Evolutionary conservation across 495 filamentous ascomycete genomes (phyloP).

Genomic region (Xylaria castorea): DNA sequence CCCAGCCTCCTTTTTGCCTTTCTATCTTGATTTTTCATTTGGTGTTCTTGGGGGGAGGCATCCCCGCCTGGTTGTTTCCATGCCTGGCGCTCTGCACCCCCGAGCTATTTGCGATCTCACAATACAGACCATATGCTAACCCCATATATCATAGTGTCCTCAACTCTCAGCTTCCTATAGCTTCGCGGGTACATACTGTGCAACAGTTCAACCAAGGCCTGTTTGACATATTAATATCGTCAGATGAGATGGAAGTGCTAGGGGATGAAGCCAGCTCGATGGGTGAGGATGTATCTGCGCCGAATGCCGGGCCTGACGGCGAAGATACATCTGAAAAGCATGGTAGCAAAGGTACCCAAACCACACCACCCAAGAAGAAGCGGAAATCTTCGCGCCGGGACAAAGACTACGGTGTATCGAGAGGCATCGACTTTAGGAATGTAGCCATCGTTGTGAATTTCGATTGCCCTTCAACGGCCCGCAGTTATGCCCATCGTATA

Average conservation of each 20-base stretch:
- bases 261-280: conserved; percentile 62
- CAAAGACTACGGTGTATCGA: conserved; percentile 89
- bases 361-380: conserved; percentile 59
- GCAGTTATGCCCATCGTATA: conserved; percentile 89
- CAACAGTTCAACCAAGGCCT: conserved; percentile 96
- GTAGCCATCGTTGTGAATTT: conserved; percentile 96
- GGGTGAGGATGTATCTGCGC: conserved; percentile 28
- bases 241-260: conserved; percentile 88
- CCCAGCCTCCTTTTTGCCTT: background rate
- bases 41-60: background rate
- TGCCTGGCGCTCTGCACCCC: background rate
- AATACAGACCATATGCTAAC: conserved; percentile 9
- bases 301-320: conserved; percentile 5
- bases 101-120: background rate
- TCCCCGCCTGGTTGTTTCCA: background rate
- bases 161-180: conserved; percentile 93
- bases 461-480: conserved; percentile 86
- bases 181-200: conserved; percentile 90
- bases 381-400: conserved; percentile 66
- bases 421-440: conserved; percentile 92
- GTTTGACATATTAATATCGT: conserved; percentile 97
- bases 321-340: conserved; percentile 32
- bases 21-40: background rate
- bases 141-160: conserved; percentile 68
- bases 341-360: conserved; percentile 29